A percentile compares a stretch with the other conserved stretches of the same genome.
Conservation (phyloP, 2,329 filamentous ascomycete genomes). For the Massarina eburnea region DNA sequence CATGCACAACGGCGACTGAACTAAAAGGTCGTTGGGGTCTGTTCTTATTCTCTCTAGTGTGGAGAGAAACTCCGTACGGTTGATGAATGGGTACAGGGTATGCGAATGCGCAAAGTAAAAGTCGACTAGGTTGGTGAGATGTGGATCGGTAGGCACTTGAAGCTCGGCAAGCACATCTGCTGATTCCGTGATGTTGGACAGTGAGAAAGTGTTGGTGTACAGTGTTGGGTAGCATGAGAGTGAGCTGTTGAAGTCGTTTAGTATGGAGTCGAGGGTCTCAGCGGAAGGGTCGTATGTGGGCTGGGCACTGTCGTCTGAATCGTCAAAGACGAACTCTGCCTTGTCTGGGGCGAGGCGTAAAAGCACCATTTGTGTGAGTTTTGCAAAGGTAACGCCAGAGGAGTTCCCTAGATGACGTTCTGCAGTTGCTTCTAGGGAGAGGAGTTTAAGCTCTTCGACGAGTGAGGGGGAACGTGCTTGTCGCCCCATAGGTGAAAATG, state of each 20-base stretch:
- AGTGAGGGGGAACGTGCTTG: neutral
- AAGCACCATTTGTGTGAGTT: conserved; percentile 5
- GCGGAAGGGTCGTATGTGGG: neutral
- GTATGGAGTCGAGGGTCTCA: neutral
- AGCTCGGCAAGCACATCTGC: neutral
- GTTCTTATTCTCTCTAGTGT: conserved; percentile 29
- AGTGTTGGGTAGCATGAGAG: neutral
- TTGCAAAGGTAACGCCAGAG: conserved; percentile 49
- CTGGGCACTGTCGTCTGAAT: neutral
- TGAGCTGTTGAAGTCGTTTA: conserved; percentile 1
- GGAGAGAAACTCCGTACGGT: conserved; percentile 37
- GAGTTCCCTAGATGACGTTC: conserved; percentile 50
- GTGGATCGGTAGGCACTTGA: neutral
- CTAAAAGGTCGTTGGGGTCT: neutral
- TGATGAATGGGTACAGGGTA: conserved; percentile 50
- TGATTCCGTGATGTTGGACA: neutral
- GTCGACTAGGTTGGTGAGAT: conserved; percentile 14
- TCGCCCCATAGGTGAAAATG: neutral
- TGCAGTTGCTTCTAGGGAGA: conserved; percentile 44
- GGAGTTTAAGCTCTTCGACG: neutral
- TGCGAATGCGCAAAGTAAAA: conserved; percentile 54
- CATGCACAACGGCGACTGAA: conserved; percentile 28
- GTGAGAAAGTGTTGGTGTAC: neutral
- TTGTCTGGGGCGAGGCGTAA: conserved; percentile 1
- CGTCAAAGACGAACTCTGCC: conserved; percentile 3